These are phyloP conservation scores for Alternaria gansuensis DNA, from an alignment of 2,329 filamentous ascomycete species.

Conservation along the genomic window DNA sequence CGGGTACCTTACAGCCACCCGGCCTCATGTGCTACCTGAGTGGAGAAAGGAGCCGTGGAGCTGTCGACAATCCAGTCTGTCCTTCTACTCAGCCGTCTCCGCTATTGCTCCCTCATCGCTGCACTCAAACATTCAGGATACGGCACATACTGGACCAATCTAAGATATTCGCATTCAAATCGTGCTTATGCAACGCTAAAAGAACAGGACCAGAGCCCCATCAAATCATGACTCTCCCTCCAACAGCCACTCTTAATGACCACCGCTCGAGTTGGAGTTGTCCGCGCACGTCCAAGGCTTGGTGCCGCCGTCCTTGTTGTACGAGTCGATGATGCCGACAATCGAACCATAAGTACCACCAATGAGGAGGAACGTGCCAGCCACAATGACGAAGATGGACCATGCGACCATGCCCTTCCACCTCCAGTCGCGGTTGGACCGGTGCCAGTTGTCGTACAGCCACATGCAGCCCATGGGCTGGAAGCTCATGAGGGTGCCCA, in stretches of 20 bases:
- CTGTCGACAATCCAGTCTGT: not conserved
- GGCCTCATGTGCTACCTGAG: too few relatives aligned
- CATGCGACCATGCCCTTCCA: conserved; percentile 37
- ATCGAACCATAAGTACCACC: conserved; percentile 41
- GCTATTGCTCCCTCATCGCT: not conserved
- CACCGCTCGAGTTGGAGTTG: conserved; percentile 34
- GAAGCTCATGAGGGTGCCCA: conserved; percentile 40
- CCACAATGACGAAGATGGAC: conserved; percentile 35
- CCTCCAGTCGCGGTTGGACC: conserved; percentile 13
- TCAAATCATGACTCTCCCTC: not conserved
- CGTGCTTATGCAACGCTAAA: conserved; percentile 8
- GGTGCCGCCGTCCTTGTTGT: conserved; percentile 25
- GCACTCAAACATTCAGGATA: not conserved
- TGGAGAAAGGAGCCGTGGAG: not conserved
- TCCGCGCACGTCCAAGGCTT: conserved; percentile 39
- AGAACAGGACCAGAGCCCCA: not conserved
- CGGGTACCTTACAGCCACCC: too few relatives aligned
- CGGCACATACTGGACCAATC: not conserved
- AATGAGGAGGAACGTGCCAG: conserved; percentile 37
- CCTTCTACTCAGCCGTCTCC: not conserved
- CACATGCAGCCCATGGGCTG: conserved; percentile 45
- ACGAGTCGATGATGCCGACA: conserved; percentile 38
- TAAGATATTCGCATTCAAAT: conserved; percentile 9
- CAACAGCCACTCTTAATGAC: conserved; percentile 5
- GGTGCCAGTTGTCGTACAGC: conserved; percentile 40